These are phyloP conservation scores for Platismatia glauca DNA, from an alignment of 495 filamentous ascomycete species.

Conservation along the genomic window DNA sequence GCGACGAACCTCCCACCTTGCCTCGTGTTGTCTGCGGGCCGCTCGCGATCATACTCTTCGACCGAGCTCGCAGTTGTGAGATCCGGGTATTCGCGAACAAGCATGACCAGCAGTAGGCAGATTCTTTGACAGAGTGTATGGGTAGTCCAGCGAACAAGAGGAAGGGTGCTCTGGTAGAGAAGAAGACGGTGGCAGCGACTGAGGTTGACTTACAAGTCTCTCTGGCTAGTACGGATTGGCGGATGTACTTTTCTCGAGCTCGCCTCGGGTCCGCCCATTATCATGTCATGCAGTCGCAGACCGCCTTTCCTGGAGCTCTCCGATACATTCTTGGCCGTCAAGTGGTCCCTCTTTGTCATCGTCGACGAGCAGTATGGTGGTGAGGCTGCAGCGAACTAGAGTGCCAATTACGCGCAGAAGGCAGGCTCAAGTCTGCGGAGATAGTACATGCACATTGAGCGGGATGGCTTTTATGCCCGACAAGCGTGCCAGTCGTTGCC, in stretches of 20 bases:
- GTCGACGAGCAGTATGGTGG: conserved; percentile 7
- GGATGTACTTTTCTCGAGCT: conserved; percentile 17
- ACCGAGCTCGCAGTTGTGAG: neutral
- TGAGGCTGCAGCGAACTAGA: conserved; percentile 7
- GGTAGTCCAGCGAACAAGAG: neutral
- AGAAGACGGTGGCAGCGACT: neutral
- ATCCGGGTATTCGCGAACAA: too few relatives aligned
- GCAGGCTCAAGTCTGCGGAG: conserved; percentile 9
- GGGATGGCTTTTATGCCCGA: conserved; percentile 17
- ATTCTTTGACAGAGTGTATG: neutral
- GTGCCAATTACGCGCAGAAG: conserved; percentile 5
- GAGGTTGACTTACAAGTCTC: conserved; percentile 33
- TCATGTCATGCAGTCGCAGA: conserved; percentile 39
- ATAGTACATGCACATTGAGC: conserved; percentile 14
- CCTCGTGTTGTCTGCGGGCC: neutral
- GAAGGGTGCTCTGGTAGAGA: neutral
- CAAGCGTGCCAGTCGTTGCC: conserved; percentile 16
- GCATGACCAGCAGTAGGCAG: neutral
- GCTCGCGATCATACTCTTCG: neutral
- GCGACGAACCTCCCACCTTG: neutral
- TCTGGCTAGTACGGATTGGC: conserved; percentile 24
- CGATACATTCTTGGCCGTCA: conserved; percentile 33
- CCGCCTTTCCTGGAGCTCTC: conserved; percentile 37
- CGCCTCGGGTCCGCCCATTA: conserved; percentile 30
- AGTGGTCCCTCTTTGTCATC: conserved; percentile 22